These are phyloP conservation scores for Fusarium tjaetaba DNA, from an alignment of 2,329 filamentous ascomycete genomes.

Conservation along the genomic window DNA sequence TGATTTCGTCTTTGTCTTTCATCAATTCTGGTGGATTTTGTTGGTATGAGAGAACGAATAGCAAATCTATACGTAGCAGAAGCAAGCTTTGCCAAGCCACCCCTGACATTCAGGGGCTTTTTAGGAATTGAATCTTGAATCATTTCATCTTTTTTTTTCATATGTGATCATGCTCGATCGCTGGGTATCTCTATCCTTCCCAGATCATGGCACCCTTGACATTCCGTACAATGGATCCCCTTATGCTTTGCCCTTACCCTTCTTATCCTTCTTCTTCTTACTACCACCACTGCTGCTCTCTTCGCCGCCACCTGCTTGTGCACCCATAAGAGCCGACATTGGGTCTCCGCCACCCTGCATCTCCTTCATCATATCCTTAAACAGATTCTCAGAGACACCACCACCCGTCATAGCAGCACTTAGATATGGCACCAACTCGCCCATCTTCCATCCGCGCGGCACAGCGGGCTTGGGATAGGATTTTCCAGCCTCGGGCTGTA, in stretches of 20 bases:
- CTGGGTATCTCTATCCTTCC: constrained; percentile 34
- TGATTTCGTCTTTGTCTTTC: constrained; percentile 21
- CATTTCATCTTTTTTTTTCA: constrained; percentile 28
- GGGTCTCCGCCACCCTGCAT: constrained; percentile 70
- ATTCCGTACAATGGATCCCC: background rate
- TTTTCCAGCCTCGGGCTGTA: constrained; percentile 68
- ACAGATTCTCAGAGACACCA: constrained; percentile 91
- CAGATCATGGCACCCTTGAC: constrained; percentile 19
- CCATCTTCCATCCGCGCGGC: constrained; percentile 92
- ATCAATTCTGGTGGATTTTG: constrained; percentile 22
- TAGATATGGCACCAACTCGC: constrained; percentile 83
- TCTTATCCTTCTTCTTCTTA: constrained; percentile 61
- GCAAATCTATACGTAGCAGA: constrained; percentile 22
- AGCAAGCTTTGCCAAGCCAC: constrained; percentile 25
- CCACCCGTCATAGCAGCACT: constrained; percentile 91
- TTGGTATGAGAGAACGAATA: constrained; percentile 26
- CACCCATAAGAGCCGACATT: constrained; percentile 57
- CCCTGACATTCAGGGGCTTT: background rate
- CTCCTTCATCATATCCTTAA: constrained; percentile 97
- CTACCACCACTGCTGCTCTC: constrained; percentile 44
- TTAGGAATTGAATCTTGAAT: constrained; percentile 21
- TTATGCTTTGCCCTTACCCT: constrained; percentile 53
- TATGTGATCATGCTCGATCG: constrained; percentile 27
- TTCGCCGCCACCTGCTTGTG: constrained; percentile 45
- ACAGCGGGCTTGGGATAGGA: constrained; percentile 77